Conservation (phyloP, 257 asterid genomes). For the Solanum etuberosum region DNA sequence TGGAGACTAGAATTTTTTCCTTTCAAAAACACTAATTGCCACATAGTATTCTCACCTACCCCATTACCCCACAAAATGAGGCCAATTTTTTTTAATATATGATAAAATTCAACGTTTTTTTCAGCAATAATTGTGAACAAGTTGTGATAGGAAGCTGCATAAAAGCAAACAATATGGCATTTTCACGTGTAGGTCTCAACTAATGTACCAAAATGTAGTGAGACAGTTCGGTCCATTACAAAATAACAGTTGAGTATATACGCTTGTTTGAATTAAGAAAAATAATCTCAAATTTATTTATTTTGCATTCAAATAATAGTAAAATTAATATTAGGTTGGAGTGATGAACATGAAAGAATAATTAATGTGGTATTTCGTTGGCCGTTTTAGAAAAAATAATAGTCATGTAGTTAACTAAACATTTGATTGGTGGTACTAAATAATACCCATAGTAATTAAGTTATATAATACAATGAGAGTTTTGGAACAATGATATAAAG, state of each 20-base stretch:
- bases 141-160: neutral
- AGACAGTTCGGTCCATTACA: neutral
- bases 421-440: neutral
- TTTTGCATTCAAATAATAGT: neutral
- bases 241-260: neutral
- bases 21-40: neutral
- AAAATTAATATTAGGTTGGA: neutral
- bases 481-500: neutral
- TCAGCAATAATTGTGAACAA: neutral
- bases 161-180: neutral
- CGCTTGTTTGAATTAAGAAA: neutral
- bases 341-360: neutral
- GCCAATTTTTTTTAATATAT: neutral
- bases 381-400: neutral
- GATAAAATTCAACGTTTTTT: neutral
- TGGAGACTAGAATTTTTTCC: neutral
- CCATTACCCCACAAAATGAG: neutral
- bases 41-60: neutral
- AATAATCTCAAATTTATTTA: neutral
- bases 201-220: neutral
- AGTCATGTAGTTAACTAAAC: accelerated
- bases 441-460: no score
- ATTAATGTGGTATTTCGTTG: neutral
- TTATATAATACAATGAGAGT: neutral
- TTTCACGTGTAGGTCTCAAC: neutral